phyloP scores from a whole-genome alignment of 495 filamentous ascomycete species.

The Lineolata rhizophorae region DNA sequence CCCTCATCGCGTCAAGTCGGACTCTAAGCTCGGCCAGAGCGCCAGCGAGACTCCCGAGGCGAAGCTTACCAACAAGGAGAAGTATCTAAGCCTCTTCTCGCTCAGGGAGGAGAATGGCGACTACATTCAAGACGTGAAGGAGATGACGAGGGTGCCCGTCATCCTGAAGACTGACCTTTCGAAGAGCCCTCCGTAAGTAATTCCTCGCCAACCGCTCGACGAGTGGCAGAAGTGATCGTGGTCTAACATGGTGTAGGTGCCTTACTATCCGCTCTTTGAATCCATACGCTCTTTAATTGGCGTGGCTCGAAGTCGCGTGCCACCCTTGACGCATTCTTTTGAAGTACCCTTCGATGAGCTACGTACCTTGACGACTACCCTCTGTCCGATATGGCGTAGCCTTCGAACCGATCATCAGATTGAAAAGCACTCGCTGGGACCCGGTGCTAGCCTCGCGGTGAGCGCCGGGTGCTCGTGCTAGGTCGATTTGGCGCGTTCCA shows the following conservation, averaged over 20 bases:
- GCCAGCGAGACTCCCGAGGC: constrained; percentile 47
- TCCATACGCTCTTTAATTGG: constrained; percentile 60
- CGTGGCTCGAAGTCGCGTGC: background rate
- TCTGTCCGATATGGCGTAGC: too few species aligned
- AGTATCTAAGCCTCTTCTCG: constrained; percentile 76
- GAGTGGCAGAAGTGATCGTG: background rate
- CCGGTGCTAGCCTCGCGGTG: too few species aligned
- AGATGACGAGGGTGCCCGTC: constrained; percentile 91
- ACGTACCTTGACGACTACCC: constrained; percentile 8
- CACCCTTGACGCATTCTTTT: constrained; percentile 3
- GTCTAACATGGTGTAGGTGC: constrained; percentile 34
- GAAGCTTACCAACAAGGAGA: constrained; percentile 81
- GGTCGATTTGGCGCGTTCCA: too few species aligned
- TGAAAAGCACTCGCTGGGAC: too few species aligned
- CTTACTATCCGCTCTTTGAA: constrained; percentile 94
- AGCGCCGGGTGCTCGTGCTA: too few species aligned
- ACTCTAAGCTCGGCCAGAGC: constrained; percentile 66
- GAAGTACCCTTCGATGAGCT: constrained; percentile 4
- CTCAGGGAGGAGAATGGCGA: constrained; percentile 83
- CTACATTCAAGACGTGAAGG: constrained; percentile 91
- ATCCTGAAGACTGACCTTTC: constrained; percentile 93
- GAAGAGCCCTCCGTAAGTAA: constrained; percentile 94
- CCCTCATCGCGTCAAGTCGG: constrained; percentile 75
- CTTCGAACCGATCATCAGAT: too few species aligned
- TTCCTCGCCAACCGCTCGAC: background rate